phyloP scores from a whole-genome alignment of 2,329 filamentous ascomycete genomes.

The Fusarium sp. region DNA sequence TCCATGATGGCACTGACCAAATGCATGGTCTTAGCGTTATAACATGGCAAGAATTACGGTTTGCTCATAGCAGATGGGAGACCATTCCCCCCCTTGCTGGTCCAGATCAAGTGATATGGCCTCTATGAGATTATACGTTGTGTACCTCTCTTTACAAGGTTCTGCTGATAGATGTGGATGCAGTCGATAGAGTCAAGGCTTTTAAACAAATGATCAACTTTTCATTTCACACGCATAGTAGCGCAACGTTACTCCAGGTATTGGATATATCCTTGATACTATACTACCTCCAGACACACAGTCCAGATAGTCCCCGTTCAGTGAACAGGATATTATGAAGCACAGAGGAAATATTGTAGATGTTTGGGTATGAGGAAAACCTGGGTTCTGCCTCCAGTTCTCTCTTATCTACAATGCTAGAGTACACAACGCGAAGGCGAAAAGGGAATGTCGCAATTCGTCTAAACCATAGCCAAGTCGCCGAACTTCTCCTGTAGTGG shows the following conservation, averaged over 20 bases:
- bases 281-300: background rate
- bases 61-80: background rate
- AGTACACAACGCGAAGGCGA: conserved; percentile 70
- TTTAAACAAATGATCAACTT: background rate
- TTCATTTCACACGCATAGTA: background rate
- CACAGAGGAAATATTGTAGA: conserved; percentile 45
- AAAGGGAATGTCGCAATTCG: conserved; percentile 53
- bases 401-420: conserved; percentile 77
- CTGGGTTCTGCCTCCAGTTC: conserved; percentile 53
- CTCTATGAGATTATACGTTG: background rate
- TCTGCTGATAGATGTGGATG: background rate
- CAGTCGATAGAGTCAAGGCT: background rate
- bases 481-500: conserved; percentile 92
- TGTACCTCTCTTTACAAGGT: background rate
- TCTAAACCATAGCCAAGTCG: conserved; percentile 94
- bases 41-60: too few species aligned
- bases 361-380: conserved; percentile 51
- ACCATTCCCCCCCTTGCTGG: too few species aligned
- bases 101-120: background rate
- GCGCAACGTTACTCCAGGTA: background rate
- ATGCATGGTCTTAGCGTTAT: background rate
- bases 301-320: background rate
- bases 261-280: background rate
- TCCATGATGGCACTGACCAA: background rate
- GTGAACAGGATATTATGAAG: conserved; percentile 24